A percentile compares a stretch with the other conserved stretches of the same genome.
Conservation (phyloP, 768 basidiomycete genomes). For the Boletus sp. region DNA sequence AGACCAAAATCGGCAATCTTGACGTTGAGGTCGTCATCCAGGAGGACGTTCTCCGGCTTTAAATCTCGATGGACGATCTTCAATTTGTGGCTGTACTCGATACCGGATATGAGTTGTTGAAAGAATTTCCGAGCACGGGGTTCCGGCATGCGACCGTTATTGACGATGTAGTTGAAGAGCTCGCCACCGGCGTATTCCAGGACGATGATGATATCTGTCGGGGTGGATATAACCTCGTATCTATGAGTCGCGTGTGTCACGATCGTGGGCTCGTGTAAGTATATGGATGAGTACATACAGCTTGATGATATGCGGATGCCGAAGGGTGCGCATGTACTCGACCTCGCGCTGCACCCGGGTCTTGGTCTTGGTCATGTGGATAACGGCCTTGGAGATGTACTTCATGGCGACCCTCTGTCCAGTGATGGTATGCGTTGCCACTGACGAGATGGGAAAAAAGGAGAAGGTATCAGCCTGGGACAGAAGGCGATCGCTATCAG, state of each 20-base stretch:
- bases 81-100: conserved; percentile 94
- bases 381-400: conserved; percentile 92
- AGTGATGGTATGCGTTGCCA: conserved; percentile 92
- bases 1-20: conserved; percentile 99
- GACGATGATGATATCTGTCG: conserved; percentile 96
- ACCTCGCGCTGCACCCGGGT: conserved; percentile 92
- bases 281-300: conserved; percentile 52
- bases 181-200: conserved; percentile 96
- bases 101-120: conserved; percentile 96
- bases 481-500: conserved; percentile 14
- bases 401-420: conserved; percentile 98
- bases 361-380: conserved; percentile 88
- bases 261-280: background rate
- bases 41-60: conserved; percentile 93
- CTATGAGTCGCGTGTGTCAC: conserved; percentile 34
- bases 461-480: conserved; percentile 13
- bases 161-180: conserved; percentile 97
- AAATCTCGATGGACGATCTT: conserved; percentile 98
- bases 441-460: conserved; percentile 40
- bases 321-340: conserved; percentile 91
- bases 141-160: conserved; percentile 90
- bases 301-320: conserved; percentile 98
- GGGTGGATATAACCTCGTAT: conserved; percentile 89
- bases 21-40: conserved; percentile 83
- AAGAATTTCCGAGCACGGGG: conserved; percentile 89